phyloP scores from a whole-genome alignment of 1,139 yeast genomes.

The Debaryomyces subglobosus region DNA sequence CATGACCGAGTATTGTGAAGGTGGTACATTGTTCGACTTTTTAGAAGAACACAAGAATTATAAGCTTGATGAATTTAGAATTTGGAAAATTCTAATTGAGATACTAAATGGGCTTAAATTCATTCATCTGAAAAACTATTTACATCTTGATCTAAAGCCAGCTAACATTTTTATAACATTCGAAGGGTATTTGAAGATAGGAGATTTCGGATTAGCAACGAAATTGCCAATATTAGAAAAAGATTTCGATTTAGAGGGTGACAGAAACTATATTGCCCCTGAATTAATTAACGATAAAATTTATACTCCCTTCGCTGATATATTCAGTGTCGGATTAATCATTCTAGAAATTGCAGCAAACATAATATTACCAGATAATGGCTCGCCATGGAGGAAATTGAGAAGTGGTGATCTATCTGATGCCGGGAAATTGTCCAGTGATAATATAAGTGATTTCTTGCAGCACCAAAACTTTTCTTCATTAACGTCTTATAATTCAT shows the following conservation, averaged over 20 bases:
- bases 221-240: constrained; percentile 56
- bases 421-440: constrained; percentile 81
- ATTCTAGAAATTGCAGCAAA: constrained; percentile 96
- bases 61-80: constrained; percentile 93
- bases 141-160: constrained; percentile 91
- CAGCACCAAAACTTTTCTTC: constrained; percentile 44
- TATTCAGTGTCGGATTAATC: constrained; percentile 88
- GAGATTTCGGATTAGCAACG: constrained; percentile 71
- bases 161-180: constrained; percentile 93
- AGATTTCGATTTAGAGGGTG: constrained; percentile 91
- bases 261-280: constrained; percentile 96
- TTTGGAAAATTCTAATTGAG: constrained; percentile 93
- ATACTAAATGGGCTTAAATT: constrained; percentile 75
- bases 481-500: constrained; percentile 35
- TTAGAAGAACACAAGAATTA: constrained; percentile 72
- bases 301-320: constrained; percentile 92
- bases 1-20: constrained; percentile 95
- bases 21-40: constrained; percentile 85
- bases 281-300: constrained; percentile 82
- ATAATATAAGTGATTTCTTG: constrained; percentile 49
- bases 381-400: constrained; percentile 94
- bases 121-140: constrained; percentile 74
- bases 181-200: constrained; percentile 88
- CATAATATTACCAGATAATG: constrained; percentile 92
- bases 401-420: constrained; percentile 95